These are phyloP conservation scores for Penicillium cataractarum DNA, from an alignment of 495 filamentous ascomycete genomes.

Conservation along the genomic window DNA sequence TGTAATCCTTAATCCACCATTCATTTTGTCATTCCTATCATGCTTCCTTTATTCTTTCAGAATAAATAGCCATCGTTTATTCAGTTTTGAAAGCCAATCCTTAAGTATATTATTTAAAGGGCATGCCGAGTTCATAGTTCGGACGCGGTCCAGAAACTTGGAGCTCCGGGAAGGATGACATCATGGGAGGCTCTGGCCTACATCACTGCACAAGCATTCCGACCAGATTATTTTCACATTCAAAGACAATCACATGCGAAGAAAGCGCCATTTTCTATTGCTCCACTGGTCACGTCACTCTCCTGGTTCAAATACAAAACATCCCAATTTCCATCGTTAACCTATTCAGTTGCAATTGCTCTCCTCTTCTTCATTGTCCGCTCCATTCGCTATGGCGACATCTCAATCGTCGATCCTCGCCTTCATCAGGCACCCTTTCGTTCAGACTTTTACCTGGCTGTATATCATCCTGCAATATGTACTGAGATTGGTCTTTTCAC, in stretches of 20 bases:
- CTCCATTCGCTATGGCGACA: slow-evolving; percentile 14
- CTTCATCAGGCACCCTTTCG: slow-evolving; percentile 39
- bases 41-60: no score
- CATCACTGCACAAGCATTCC: neutral
- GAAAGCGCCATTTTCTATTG: neutral
- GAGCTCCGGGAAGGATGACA: no score
- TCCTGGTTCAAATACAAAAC: slow-evolving; percentile 4
- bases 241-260: slow-evolving; percentile 12
- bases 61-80: no score
- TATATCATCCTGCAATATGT: slow-evolving; percentile 71
- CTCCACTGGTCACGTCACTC: slow-evolving; percentile 24
- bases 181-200: slow-evolving; percentile 1
- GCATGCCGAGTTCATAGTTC: no score
- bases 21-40: no score
- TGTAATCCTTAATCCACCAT: no score
- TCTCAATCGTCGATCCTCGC: slow-evolving; percentile 20
- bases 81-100: no score
- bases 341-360: neutral
- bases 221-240: neutral
- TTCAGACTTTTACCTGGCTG: slow-evolving; percentile 55
- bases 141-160: no score
- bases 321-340: neutral
- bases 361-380: neutral
- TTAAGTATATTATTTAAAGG: no score
- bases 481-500: slow-evolving; percentile 67